Evolutionary conservation across 495 filamentous ascomycete genomes (phyloP), one percentile per base, ranked within the genome.

Genomic region (Hypoxylon crocopeplum): DNA sequence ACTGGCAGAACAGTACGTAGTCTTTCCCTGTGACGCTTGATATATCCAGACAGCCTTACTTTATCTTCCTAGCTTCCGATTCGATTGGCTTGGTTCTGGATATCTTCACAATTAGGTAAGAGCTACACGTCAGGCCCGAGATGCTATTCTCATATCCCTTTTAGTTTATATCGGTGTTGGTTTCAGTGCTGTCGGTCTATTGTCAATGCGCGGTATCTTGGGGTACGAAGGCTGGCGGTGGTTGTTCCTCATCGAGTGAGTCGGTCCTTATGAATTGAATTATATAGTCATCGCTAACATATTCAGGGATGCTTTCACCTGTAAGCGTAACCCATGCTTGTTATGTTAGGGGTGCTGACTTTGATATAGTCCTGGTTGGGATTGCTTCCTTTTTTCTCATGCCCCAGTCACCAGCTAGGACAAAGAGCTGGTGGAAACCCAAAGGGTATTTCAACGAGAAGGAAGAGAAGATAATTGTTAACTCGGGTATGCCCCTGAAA

Each of bases 401-500:
- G 80, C 87, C 88, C 0, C 75, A 88, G 0, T 87, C 84, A 0
- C 88, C 89, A 0, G 86, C 82, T 8, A 87, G 90, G 55, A 92
- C 90, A 0, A 77, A 77, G 16, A 86, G 83, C 32, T 77, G 79
- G 69, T 83, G 62, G 62, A 66, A 66, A 12, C 62, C 62, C 51
- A 78, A 88, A 11, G 88, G 88, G 4, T 90, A 87, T 83, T 91
- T 90, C 67, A 82, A 69, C 3, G 86, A 87, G 39, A 75, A 61
- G 2, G 85, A 89, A 63, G 83, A 86, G 61, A 78, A 74, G n/a
- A 89, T 91, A 49, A 82, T 92, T n/a, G 86, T 90, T 7, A 92
- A 89, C 53, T 83, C 88, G 2, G 62, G 62, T 66, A 30, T 45
- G 46, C 13, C 8, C 7, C 32, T 10, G 15, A 11, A 51, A 19